These are phyloP conservation scores for Pythium phragmitis DNA, from an alignment of 352 stramenopile genomes.

Conservation along the genomic window DNA sequence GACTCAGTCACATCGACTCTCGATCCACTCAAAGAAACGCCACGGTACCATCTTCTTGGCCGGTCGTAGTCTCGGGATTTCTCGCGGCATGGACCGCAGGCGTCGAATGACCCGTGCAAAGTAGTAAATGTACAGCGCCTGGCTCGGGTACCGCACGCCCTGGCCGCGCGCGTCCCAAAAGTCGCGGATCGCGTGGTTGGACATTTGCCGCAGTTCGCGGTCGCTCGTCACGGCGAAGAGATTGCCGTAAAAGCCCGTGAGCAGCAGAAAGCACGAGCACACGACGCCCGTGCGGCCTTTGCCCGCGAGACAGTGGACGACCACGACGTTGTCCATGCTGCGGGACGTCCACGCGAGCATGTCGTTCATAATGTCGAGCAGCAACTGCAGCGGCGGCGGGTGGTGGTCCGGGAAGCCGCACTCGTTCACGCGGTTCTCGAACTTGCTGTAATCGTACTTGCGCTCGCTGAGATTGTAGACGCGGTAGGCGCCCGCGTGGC, in stretches of 20 bases:
- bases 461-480: constrained; percentile 86
- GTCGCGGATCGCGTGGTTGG: constrained; percentile 64
- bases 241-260: constrained; percentile 72
- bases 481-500: constrained; percentile 63
- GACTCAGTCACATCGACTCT: not conserved
- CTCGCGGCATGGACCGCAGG: constrained; percentile 42
- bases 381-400: constrained; percentile 67
- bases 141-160: constrained; percentile 79
- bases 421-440: constrained; percentile 66
- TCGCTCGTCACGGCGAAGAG: constrained; percentile 68
- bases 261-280: constrained; percentile 77
- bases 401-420: constrained; percentile 84
- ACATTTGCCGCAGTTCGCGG: constrained; percentile 58
- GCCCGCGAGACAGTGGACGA: constrained; percentile 78
- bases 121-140: constrained; percentile 88
- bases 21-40: not conserved
- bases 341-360: constrained; percentile 77
- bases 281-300: constrained; percentile 83
- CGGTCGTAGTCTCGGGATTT: constrained; percentile 54
- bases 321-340: constrained; percentile 65
- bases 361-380: constrained; percentile 85
- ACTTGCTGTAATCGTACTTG: constrained; percentile 76
- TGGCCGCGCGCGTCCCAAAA: constrained; percentile 80
- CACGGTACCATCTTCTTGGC: constrained; percentile 52
- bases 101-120: constrained; percentile 71